Base-by-base conservation (phyloP, 495 filamentous ascomycete species). In the Penicillium goetzii region DNA sequence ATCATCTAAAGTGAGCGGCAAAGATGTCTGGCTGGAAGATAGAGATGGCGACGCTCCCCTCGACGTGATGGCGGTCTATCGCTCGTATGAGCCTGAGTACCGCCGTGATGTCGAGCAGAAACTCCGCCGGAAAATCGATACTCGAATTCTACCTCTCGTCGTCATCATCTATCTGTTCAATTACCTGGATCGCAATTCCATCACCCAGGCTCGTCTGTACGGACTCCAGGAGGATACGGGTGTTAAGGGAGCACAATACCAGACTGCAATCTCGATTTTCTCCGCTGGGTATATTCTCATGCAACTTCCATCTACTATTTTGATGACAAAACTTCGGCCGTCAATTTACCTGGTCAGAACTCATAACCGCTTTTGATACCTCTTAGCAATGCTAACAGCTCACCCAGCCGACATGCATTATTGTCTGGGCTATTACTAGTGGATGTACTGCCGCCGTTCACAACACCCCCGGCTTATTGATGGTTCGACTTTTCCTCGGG, bases 121-220 rank as follows among this genome's bases (percentile, higher is more conserved):
- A 28, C 62, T 83, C n/a, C 79, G 80, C 25, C 75, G 81, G 23
- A 89, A 86, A 65, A 86, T 89, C 32, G 87, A 89, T 71, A 58
- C 81, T 1, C 68, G 85, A 21, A 65, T 77, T 30, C 72, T 90
- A 57, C 86, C 87, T 14, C 82, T 84, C 67, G 69, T 88, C 45
- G 79, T 86, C 55, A 28, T 88, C 38, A 87, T 88, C 80, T 90
- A 92, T 69, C 86, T 92, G 63, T 74, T 92, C 74, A 92, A 92
- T 67, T 92, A 90, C 72, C 78, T 92, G 62, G 89, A 91, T 72
- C 82, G 89, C 38, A 83, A 81, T 32, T 65, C 62, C 15, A 81
- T 80, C 53, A 81, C 77, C n/a, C 74, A 79, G n/a, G 80, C 78
- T 25, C 66, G 76, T 23, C 62, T 85, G 40, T 81, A 80, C 2